These are phyloP conservation scores for Sphenostylis stenocarpa DNA, from an alignment of 306 rosid species.

Conservation along the genomic window DNA sequence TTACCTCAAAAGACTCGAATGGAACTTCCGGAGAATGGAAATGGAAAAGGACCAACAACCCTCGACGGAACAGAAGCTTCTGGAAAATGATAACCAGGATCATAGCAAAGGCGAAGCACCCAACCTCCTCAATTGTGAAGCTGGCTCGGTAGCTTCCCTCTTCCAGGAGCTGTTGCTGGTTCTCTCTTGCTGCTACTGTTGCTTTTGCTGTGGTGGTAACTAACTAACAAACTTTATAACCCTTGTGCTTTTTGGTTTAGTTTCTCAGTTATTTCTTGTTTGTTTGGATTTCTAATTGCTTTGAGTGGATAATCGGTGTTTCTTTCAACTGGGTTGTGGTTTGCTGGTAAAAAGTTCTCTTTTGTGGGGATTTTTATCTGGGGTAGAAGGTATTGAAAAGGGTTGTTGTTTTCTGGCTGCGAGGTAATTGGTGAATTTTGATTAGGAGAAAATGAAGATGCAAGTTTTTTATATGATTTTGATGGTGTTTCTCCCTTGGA, in stretches of 20 bases:
- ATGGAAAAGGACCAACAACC: conserved; percentile 22
- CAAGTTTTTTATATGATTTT: neutral
- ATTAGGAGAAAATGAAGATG: neutral
- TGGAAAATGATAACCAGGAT: conserved; percentile 8
- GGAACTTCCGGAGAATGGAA: conserved; percentile 41
- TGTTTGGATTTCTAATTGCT: neutral
- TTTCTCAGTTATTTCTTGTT: neutral
- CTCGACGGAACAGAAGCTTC: conserved; percentile 27
- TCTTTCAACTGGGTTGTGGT: conserved; percentile 14
- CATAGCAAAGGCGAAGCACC: neutral
- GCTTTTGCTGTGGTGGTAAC: conserved; percentile 56
- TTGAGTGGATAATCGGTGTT: neutral
- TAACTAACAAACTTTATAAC: neutral
- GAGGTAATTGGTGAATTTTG: neutral
- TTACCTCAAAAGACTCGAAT: conserved; percentile 41
- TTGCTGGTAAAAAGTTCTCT: neutral
- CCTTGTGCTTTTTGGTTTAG: neutral
- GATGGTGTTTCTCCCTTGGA: neutral
- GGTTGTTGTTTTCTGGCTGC: neutral
- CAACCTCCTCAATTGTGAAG: neutral
- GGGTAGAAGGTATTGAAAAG: neutral
- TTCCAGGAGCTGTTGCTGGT: conserved; percentile 33
- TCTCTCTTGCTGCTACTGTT: conserved; percentile 52
- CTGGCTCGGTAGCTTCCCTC: neutral
- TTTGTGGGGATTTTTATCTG: neutral